Conservation (phyloP, 2,329 filamentous ascomycete genomes). For the Colletotrichum godetiae region DNA sequence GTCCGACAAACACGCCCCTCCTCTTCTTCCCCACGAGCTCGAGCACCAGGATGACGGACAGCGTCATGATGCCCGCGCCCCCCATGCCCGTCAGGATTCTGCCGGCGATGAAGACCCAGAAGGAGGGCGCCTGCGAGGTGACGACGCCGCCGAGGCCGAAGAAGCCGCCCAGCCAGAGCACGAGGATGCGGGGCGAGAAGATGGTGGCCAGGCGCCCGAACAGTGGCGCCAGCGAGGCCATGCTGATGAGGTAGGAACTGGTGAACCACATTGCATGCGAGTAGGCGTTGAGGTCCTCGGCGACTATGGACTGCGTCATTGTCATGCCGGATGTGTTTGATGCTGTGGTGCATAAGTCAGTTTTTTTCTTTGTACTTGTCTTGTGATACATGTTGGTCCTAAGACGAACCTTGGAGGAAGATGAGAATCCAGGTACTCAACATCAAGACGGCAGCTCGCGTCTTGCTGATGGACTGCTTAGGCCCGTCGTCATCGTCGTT, state of each 20-base stretch:
- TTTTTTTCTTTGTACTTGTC: no score
- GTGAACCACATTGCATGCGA: constrained; percentile 84
- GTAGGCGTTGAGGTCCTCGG: constrained; percentile 79
- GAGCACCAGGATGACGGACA: constrained; percentile 81
- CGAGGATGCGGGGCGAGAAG: constrained; percentile 75
- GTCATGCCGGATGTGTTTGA: constrained; percentile 85
- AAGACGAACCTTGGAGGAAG: constrained; percentile 63
- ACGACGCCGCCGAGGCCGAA: constrained; percentile 72
- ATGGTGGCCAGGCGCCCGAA: constrained; percentile 79
- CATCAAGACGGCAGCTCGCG: constrained; percentile 58
- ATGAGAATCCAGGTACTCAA: constrained; percentile 67
- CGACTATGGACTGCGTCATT: constrained; percentile 82
- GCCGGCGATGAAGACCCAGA: constrained; percentile 75
- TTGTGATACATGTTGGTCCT: no score
- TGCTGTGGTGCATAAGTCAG: constrained; percentile 45
- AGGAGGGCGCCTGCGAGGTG: constrained; percentile 69
- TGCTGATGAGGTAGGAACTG: constrained; percentile 75
- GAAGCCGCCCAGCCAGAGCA: constrained; percentile 68
- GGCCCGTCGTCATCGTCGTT: constrained; percentile 29
- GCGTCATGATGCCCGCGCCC: constrained; percentile 77
- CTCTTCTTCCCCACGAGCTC: constrained; percentile 75
- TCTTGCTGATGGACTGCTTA: constrained; percentile 41
- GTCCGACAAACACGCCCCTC: constrained; percentile 78
- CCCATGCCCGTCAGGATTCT: constrained; percentile 76
- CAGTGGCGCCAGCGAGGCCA: constrained; percentile 74